Evolutionary conservation across 1,284 basidiomycete genomes (phyloP).

Genomic region (Leccinum fallax): DNA sequence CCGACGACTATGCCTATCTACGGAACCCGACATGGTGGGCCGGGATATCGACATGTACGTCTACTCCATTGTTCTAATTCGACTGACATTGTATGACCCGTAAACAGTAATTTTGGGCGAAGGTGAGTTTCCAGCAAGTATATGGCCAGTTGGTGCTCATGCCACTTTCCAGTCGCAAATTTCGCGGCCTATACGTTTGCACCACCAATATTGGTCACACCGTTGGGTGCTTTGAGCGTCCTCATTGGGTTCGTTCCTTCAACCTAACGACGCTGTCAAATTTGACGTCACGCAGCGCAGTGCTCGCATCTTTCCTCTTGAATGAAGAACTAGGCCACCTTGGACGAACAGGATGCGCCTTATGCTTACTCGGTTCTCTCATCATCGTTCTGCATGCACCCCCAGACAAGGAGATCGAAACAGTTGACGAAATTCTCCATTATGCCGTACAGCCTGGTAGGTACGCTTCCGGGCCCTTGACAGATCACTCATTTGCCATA

Average conservation of each 20-base stretch:
- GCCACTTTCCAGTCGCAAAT: constrained; percentile 77
- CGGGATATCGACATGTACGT: constrained; percentile 91
- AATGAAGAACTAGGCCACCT: constrained; percentile 94
- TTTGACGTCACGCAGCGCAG: constrained; percentile 59
- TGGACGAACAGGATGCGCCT: constrained; percentile 89
- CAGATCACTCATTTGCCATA: constrained; percentile 34
- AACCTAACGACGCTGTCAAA: not conserved
- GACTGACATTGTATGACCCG: constrained; percentile 10
- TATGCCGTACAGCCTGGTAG: constrained; percentile 90
- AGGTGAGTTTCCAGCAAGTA: constrained; percentile 48
- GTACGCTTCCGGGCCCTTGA: constrained; percentile 25
- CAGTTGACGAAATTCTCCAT: constrained; percentile 91
- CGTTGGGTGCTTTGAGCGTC: constrained; percentile 95
- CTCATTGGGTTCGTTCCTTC: constrained; percentile 80
- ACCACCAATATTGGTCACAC: constrained; percentile 96
- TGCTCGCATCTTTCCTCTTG: constrained; percentile 91
- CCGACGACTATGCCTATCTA: constrained; percentile 85
- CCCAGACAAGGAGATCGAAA: constrained; percentile 91
- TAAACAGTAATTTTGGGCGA: constrained; percentile 84
- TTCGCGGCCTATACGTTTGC: constrained; percentile 99
- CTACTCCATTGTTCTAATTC: not conserved
- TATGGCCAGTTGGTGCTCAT: constrained; percentile 7
- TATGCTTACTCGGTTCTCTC: constrained; percentile 90
- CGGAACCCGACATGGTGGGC: constrained; percentile 98
- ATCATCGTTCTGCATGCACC: constrained; percentile 98